Percentiles rank a stretch among this genome's conserved stretches.
Evolutionary conservation across 1,139 yeast genomes (phyloP).

Genomic region (Candida tetrigidarum): DNA sequence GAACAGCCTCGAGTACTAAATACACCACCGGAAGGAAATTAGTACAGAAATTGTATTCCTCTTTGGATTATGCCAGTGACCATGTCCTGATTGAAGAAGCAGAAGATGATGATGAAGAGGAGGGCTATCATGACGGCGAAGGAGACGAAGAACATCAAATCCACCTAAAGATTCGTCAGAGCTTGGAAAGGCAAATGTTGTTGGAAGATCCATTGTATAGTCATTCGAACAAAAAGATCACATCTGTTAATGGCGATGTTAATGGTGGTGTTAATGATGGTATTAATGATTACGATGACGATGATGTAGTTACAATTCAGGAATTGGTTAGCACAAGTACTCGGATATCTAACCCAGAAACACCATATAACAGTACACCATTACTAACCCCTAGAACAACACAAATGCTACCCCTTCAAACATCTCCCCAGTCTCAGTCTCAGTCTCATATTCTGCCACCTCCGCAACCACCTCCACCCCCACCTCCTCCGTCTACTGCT

Average conservation of each 20-base stretch:
- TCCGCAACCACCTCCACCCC: not conserved
- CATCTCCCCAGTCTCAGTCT: not conserved
- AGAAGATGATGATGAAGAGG: slow-evolving; percentile 4
- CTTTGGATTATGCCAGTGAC: slow-evolving; percentile 5
- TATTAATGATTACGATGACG: not conserved
- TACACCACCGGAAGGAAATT: not conserved
- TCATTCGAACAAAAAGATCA: not conserved
- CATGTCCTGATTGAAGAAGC: slow-evolving; percentile 10
- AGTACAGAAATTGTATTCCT: slow-evolving; percentile 2
- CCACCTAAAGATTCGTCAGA: not conserved
- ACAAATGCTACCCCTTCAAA: not conserved
- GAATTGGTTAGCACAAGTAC: not conserved
- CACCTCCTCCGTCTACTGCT: not conserved
- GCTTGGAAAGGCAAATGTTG: not conserved
- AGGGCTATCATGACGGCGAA: not conserved
- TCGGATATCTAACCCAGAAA: not conserved
- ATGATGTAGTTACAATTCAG: slow-evolving; percentile 1
- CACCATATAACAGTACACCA: not conserved
- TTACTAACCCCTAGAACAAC: not conserved
- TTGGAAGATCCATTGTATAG: not conserved
- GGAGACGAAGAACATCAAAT: slow-evolving; percentile 1
- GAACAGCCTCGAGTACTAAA: slow-evolving; percentile 5
- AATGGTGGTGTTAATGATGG: not conserved
- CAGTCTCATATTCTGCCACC: not conserved
- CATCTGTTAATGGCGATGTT: not conserved